Base-by-base conservation (phyloP, 352 stramenopile species). In the Phytophthora podocarpi region DNA sequence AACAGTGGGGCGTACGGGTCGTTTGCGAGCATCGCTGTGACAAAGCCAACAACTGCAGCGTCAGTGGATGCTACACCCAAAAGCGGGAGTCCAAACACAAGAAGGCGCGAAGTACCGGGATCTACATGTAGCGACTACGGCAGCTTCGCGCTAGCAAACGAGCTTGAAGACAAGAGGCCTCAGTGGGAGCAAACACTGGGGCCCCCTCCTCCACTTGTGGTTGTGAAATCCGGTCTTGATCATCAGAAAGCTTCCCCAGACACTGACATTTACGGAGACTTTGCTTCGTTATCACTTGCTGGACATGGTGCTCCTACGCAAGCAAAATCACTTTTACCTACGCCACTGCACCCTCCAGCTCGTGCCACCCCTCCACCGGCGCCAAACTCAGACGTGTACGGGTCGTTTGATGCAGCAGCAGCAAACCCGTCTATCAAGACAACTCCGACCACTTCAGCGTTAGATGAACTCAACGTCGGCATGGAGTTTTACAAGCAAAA, bases 401-500 rank as follows among this genome's bases (percentile, higher is more conserved):
- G 52, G 0, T 63, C 53, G 3, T 78, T 80, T 24, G 47, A 70
- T 18, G 13, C 30, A 4, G 13, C 48, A n/a, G 35, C 47, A 15
- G 6, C 50, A 26, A 40, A 8, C 21, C 28, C 54, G n/a, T 6
- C 27, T 13, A 27, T 28, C 24, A 59, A 59, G 15, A 64, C 54
- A 20, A 62, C 60, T 27, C 54, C 47, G 1, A 56, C n/a, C 30
- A 67, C 70, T 11, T 87, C 80, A 3, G 74, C 85, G 3, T 46
- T 94, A 12, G 70, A 89, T 9, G 79, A 92, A 34, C 69, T 92
- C 13, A 89, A 94, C 40, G 65, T 78, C 9, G 85, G 85, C 5
- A 94, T 94, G 85, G 66, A 78, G 23, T 81, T 82, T 54, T 94
- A 90, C 70, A 87, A 89, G 42, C 66, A 87, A 46, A 85, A 89